phyloP scores from a whole-genome alignment of 805 yeast species.

The Saturnispora silvae region DNA sequence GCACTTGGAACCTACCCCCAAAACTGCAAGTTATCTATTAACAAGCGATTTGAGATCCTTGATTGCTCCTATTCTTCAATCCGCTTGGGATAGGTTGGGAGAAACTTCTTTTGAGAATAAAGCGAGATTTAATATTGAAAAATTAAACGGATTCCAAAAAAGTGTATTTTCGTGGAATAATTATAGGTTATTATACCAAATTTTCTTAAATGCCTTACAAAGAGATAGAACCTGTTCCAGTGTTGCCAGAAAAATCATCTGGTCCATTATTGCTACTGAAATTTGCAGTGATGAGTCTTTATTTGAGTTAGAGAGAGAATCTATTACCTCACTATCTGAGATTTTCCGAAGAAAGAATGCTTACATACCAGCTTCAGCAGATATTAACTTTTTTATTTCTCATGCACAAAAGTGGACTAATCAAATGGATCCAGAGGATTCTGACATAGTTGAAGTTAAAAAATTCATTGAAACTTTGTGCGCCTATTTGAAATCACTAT shows the following conservation, averaged over 20 bases:
- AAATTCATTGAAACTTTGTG: slow-evolving; percentile 43
- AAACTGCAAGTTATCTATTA: slow-evolving; percentile 55
- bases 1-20: slow-evolving; percentile 61
- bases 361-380: slow-evolving; percentile 45
- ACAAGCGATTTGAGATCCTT: slow-evolving; percentile 54
- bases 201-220: slow-evolving; percentile 61
- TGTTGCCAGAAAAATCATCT: slow-evolving; percentile 54
- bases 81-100: slow-evolving; percentile 69
- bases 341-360: slow-evolving; percentile 42
- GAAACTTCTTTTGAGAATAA: slow-evolving; percentile 47
- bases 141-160: slow-evolving; percentile 63
- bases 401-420: slow-evolving; percentile 36
- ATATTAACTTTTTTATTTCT: slow-evolving; percentile 43
- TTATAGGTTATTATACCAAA: slow-evolving; percentile 49
- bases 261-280: slow-evolving; percentile 65
- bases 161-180: slow-evolving; percentile 46
- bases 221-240: slow-evolving; percentile 48
- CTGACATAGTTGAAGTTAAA: slow-evolving; percentile 40
- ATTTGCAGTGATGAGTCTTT: slow-evolving; percentile 47
- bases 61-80: slow-evolving; percentile 42
- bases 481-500: slow-evolving; percentile 53
- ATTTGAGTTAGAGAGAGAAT: slow-evolving; percentile 51
- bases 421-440: slow-evolving; percentile 53
- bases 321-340: slow-evolving; percentile 53
- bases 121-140: slow-evolving; percentile 46